Base-by-base conservation (phyloP, 169 alveolate species). In the Plasmodium relictum region DNA sequence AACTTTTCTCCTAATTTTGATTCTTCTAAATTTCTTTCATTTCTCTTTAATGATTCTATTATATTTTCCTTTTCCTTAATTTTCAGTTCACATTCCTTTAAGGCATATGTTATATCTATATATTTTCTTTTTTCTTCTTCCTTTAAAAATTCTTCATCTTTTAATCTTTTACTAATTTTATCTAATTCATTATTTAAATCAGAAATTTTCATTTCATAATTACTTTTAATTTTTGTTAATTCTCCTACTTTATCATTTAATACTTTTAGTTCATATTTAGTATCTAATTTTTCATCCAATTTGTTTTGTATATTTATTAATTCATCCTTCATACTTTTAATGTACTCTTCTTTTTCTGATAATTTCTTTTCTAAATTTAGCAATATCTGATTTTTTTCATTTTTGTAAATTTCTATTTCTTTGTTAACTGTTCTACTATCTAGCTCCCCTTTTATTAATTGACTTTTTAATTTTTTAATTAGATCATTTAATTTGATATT, bases 121-220 rank as follows among this genome's bases (percentile, higher is more conserved):
- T 73, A 37, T 73, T 73, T 62, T 37, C 22, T 73, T n/a, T 73
- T 73, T 26, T 48, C 44, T 24, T 73, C 73, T 45, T 73, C 62
- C 37, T 73, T 73, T 10, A 2, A 37, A 10, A 9, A 10, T 14
- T 41, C 56, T 50, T 59, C 73, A 45, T 73, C 20, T n/a, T 58
- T 58, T 0, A 58, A 39, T 42, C 16, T 39, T 41, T 73, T 50
- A 0, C 9, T 42, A 37, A 63, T 37, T 6, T 9, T 26, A 14
- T 73, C 52, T n/a, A 73, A 45, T 2, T 76, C 50, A 18, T 48
- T 22, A n/a, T 76, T 58, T 52, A 76, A 12, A 39, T 76, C 45
- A 0, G 24, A 2, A 22, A 63, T 56, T 26, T 52, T 22, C 12
- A 12, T 26, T 4, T 66, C 69, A 41, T 62, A 76, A 10, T 65